These are phyloP conservation scores for Leishmania braziliensis DNA, from an alignment of 208 protist species.

Conservation along the genomic window DNA sequence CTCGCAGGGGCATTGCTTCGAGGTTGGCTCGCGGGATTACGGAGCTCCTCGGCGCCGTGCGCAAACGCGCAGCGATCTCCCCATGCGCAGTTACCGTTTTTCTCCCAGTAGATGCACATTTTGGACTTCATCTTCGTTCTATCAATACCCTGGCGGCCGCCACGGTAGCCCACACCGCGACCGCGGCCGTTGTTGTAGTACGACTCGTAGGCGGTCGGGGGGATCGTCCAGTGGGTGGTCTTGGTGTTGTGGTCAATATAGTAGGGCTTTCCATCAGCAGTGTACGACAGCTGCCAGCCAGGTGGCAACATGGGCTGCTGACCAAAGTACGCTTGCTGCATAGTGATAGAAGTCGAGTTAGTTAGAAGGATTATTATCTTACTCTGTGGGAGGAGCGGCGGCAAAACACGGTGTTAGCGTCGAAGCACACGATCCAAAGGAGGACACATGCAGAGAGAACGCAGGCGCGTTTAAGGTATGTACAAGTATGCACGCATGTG, in stretches of 20 bases:
- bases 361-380: conserved; percentile 29
- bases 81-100: conserved; percentile 81
- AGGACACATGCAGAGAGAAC: background rate
- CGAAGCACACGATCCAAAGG: conserved; percentile 6
- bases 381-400: conserved; percentile 1
- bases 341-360: conserved; percentile 22
- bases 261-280: conserved; percentile 68
- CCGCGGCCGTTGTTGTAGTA: conserved; percentile 37
- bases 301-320: conserved; percentile 62
- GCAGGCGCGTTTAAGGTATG: conserved; percentile 7
- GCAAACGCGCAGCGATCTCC: conserved; percentile 86
- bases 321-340: conserved; percentile 69
- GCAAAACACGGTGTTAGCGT: background rate
- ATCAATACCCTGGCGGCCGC: conserved; percentile 69
- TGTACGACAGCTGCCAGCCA: conserved; percentile 82
- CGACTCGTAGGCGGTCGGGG: conserved; percentile 42
- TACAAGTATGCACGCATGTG: conserved; percentile 6
- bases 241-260: conserved; percentile 90
- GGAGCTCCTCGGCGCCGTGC: conserved; percentile 72
- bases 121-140: conserved; percentile 82
- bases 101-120: conserved; percentile 89
- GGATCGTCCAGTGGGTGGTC: conserved; percentile 81
- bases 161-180: conserved; percentile 34
- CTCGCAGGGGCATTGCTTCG: conserved; percentile 23
- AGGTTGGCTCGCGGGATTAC: conserved; percentile 21